Conservation (phyloP, 352 stramenopile species). For the Phytophthora pseudosyringae region DNA sequence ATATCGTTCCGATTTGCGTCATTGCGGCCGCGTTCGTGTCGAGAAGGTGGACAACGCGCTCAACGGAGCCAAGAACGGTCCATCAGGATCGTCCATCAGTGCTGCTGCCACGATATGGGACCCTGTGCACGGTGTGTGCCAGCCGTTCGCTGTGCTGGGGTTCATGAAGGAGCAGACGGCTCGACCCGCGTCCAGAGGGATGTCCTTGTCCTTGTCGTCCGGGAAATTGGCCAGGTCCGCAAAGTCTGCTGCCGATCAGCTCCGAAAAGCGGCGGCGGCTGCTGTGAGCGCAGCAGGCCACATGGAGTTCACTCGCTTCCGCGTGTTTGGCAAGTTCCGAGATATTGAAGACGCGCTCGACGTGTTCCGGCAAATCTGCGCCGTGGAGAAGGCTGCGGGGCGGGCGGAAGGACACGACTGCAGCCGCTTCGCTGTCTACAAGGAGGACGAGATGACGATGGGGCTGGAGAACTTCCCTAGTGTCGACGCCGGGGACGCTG, state of each 20-base stretch:
- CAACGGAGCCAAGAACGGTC: conserved; percentile 27
- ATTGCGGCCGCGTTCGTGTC: conserved; percentile 31
- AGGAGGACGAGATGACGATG: conserved; percentile 87
- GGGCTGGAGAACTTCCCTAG: conserved; percentile 69
- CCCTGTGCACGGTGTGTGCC: conserved; percentile 74
- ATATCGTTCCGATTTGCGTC: conserved; percentile 32
- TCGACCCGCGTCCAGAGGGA: conserved; percentile 15
- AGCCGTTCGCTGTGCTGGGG: conserved; percentile 74
- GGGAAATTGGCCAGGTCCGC: conserved; percentile 24
- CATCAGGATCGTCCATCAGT: background rate
- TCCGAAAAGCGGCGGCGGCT: conserved; percentile 24
- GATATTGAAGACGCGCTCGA: conserved; percentile 62
- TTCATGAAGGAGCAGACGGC: conserved; percentile 53
- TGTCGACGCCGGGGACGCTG: background rate
- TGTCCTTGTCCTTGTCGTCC: conserved; percentile 21
- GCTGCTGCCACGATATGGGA: conserved; percentile 57
- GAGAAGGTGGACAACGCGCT: conserved; percentile 40
- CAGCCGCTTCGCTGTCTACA: conserved; percentile 76
- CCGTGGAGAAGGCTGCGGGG: conserved; percentile 45
- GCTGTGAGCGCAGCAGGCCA: conserved; percentile 1
- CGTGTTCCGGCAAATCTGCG: conserved; percentile 76
- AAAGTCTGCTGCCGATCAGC: conserved; percentile 34
- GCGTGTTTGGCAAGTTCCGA: conserved; percentile 78
- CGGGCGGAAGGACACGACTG: conserved; percentile 43
- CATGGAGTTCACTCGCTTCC: conserved; percentile 56